A percentile compares a stretch with the other conserved stretches of the same genome.
Evolutionary conservation across 305 asterid species (phyloP).

Genomic region (Solanum chacoense): DNA sequence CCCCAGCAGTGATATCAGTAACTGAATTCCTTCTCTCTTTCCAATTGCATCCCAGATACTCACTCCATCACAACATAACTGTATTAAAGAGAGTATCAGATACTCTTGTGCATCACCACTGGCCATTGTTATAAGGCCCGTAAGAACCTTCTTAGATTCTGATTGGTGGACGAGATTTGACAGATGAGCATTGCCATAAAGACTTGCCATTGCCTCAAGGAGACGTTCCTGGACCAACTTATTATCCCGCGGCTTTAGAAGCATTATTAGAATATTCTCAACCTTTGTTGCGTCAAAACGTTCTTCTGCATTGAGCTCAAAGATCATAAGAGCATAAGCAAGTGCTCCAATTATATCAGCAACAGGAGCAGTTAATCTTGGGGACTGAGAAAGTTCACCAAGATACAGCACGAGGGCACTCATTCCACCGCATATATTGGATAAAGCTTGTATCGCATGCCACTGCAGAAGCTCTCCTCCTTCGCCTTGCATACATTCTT

Average conservation of each 20-base stretch:
- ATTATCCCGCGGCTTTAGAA: constrained; percentile 82
- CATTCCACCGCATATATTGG: constrained; percentile 73
- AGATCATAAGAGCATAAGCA: constrained; percentile 71
- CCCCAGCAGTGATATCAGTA: constrained; percentile 71
- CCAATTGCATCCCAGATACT: constrained; percentile 79
- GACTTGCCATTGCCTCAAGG: constrained; percentile 80
- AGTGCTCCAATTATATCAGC: constrained; percentile 84
- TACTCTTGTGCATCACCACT: constrained; percentile 60
- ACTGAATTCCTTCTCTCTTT: constrained; percentile 86
- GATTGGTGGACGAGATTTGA: constrained; percentile 37
- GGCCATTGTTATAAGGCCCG: constrained; percentile 71
- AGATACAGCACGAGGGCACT: constrained; percentile 47
- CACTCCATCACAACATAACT: constrained; percentile 44
- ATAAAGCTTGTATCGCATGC: constrained; percentile 57
- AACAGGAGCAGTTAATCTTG: constrained; percentile 74
- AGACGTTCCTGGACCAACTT: constrained; percentile 73
- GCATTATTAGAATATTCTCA: constrained; percentile 52
- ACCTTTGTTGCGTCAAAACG: constrained; percentile 38
- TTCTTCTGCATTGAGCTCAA: constrained; percentile 39
- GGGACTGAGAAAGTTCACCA: constrained; percentile 75
- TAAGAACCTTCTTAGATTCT: constrained; percentile 62
- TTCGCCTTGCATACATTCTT: constrained; percentile 78
- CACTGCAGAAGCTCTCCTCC: constrained; percentile 62
- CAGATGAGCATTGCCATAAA: constrained; percentile 48
- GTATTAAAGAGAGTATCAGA: constrained; percentile 47